Percentiles rank a stretch among this genome's conserved stretches.
Evolutionary conservation across 495 filamentous ascomycete species (phyloP).

Genomic region (Corynascus novoguineensis): DNA sequence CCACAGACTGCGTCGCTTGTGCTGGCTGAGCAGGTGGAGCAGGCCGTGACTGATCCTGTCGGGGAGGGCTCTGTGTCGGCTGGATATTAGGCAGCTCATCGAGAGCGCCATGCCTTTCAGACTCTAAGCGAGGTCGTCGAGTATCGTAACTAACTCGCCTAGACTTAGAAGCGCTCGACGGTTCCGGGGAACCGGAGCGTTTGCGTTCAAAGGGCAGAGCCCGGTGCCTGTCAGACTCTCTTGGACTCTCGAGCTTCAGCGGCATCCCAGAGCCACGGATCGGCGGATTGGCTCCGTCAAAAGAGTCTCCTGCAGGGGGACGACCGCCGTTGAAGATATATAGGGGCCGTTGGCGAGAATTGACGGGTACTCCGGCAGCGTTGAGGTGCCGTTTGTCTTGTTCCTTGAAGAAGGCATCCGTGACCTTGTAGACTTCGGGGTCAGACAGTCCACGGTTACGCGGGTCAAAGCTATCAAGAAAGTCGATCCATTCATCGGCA

Average conservation of each 20-base stretch:
- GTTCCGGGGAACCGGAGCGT: constrained; percentile 11
- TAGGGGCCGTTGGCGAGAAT: not conserved
- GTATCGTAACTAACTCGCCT: not conserved
- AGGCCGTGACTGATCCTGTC: not conserved
- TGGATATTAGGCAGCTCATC: not conserved
- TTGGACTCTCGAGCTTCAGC: not conserved
- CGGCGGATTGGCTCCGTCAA: not conserved
- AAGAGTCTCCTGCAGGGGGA: no score
- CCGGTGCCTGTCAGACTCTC: not conserved
- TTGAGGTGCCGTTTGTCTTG: constrained; percentile 16
- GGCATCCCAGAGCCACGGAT: not conserved
- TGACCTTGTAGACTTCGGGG: not conserved
- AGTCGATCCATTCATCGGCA: constrained; percentile 25
- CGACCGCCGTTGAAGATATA: not conserved
- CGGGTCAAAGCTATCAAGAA: constrained; percentile 9
- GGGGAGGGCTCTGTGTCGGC: not conserved
- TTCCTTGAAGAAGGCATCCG: constrained; percentile 12
- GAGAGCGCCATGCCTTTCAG: not conserved
- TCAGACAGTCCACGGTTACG: not conserved
- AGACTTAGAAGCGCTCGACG: constrained; percentile 3
- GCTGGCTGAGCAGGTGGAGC: not conserved
- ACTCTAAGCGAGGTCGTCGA: not conserved
- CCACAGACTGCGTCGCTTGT: not conserved
- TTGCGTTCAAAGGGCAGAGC: not conserved
- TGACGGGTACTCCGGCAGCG: constrained; percentile 11